Percentiles rank a stretch among this genome's conserved stretches.
Conservation (phyloP, 2,329 filamentous ascomycete genomes). For the Albophoma yamanashiensis region DNA sequence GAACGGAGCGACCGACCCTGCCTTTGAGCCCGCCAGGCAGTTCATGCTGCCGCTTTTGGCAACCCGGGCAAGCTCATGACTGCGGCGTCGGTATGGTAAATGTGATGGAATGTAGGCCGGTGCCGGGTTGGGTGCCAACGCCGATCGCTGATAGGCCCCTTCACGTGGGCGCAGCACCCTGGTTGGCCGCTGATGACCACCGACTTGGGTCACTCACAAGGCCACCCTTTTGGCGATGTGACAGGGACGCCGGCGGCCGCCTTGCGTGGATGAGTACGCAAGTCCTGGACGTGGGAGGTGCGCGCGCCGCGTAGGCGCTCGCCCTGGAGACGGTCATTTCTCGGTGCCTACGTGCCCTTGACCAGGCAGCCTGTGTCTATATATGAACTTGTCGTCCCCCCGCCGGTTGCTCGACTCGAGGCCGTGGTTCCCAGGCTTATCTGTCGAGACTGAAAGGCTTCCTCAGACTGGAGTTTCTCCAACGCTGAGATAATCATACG, state of each 20-base stretch:
- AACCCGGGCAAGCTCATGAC: neutral
- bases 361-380: neutral
- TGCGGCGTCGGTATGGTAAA: neutral
- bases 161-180: constrained; percentile 12
- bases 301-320: neutral
- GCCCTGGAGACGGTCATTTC: neutral
- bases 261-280: constrained; percentile 1
- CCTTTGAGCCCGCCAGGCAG: neutral
- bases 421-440: neutral
- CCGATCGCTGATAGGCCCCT: constrained; percentile 7
- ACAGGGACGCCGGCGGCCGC: neutral
- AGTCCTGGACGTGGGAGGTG: neutral
- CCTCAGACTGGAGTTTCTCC: constrained; percentile 1
- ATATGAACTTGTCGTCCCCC: neutral
- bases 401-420: neutral
- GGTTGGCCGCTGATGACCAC: constrained; percentile 13
- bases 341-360: neutral
- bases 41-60: neutral
- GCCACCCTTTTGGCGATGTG: constrained; percentile 8
- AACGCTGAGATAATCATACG: constrained; percentile 1
- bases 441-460: neutral
- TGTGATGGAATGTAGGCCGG: neutral
- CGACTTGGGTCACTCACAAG: constrained; percentile 11
- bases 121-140: neutral
- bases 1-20: neutral